Conservation (phyloP, 306 rosid genomes). For the Medicago truncatula region DNA sequence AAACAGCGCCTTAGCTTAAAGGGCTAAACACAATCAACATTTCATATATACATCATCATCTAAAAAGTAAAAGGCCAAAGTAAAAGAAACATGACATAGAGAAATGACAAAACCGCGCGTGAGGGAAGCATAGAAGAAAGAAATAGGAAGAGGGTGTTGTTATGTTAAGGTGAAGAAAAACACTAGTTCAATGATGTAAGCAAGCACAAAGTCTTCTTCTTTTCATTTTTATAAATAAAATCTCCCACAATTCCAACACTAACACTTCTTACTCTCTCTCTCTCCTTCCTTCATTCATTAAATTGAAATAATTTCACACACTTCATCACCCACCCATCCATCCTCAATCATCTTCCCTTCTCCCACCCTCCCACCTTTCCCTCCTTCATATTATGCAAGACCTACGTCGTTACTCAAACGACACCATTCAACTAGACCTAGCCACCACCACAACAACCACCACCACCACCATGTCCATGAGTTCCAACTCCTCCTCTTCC, state of each 20-base stretch:
- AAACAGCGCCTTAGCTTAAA: too few relatives aligned
- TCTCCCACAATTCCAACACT: conserved; percentile 9
- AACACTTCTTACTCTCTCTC: background rate
- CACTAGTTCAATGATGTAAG: conserved; percentile 40
- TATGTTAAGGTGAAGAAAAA: background rate
- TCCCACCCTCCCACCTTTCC: too few relatives aligned
- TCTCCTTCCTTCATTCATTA: too few relatives aligned
- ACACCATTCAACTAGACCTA: conserved; percentile 68
- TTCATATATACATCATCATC: too few relatives aligned
- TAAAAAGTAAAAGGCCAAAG: too few relatives aligned
- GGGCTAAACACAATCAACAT: too few relatives aligned
- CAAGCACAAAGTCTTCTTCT: conserved; percentile 13
- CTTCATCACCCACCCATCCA: too few relatives aligned
- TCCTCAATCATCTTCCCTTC: background rate
- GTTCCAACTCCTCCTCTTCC: conserved; percentile 46
- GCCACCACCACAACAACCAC: background rate
- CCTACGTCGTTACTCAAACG: conserved; percentile 69
- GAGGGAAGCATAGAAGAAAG: background rate
- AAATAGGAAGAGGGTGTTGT: background rate
- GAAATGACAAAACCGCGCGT: background rate
- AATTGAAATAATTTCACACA: too few relatives aligned
- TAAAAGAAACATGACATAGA: too few relatives aligned
- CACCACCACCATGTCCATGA: background rate
- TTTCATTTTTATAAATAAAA: conserved; percentile 32
- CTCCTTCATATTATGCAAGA: conserved; percentile 67